Evolutionary conservation across 345 rosid species (phyloP), one percentile per base, ranked within the genome.

Genomic region (Salix brachista): DNA sequence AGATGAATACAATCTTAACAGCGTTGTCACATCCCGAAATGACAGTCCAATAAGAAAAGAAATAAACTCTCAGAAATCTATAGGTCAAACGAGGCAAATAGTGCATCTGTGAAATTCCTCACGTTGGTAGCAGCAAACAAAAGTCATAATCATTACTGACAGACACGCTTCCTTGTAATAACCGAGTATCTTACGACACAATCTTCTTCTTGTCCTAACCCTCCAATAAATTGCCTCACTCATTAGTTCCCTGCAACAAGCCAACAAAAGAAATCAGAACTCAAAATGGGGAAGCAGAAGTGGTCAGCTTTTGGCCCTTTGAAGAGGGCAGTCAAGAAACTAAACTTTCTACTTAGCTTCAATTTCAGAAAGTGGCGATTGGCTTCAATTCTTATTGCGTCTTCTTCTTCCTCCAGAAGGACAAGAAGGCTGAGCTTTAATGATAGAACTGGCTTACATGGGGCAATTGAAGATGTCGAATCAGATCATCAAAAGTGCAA

Each of bases 291-390:
- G 30, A 39, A 50, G 52, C 77, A 54, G 70, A 72, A n/a, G 26
- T 37, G 75, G 79, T 73, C 71, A 6, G 36, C 76, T 13, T 8
- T 78, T 11, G 54, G 70, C 23, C 74, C 18, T 41, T 28, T 85
- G 3, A 85, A 80, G 80, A 83, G 54, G 64, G 73, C 83, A 17
- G 58, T 83, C 78, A 80, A 74, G 81, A 81, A 76, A 67, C 8
- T 83, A 3, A 75, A 62, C 19, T 75, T 72, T 10, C 54, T 85
- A 0, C 65, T 80, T 7, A 2, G 39, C 14, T 65, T 82, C 52
- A 71, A 56, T 70, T 4, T 2, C 19, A 70, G 44, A 56, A 70
- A 69, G 61, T 76, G 85, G 86, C 77, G 77, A 44, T 21, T 73
- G 8, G n/a, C 79, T 62, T 83, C 79, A 5, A 6, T 73, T 58